A percentile compares a stretch with the other conserved stretches of the same genome.
phyloP scores from a whole-genome alignment of 805 yeast species.

The Zygosaccharomyces rouxii region DNA sequence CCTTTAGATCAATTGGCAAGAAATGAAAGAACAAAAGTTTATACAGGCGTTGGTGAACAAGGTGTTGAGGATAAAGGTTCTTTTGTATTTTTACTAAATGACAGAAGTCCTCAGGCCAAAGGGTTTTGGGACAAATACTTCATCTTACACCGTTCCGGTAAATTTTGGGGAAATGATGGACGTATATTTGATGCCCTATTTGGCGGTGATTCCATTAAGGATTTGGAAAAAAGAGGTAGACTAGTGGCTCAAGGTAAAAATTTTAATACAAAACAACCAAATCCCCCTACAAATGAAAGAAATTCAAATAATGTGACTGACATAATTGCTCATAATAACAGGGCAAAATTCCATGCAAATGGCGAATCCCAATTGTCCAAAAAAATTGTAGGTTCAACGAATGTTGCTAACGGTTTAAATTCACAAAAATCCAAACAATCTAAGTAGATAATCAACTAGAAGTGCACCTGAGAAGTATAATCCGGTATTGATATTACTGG shows the following conservation, averaged over 20 bases:
- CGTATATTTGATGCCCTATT: constrained; percentile 30
- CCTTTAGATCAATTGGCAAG: constrained; percentile 19
- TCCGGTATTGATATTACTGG: constrained; percentile 73
- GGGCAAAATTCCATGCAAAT: constrained; percentile 20
- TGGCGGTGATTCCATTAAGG: constrained; percentile 23
- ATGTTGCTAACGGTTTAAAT: not conserved
- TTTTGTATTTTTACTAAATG: constrained; percentile 25
- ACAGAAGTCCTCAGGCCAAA: constrained; percentile 12
- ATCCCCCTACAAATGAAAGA: not conserved
- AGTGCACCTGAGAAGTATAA: constrained; percentile 63
- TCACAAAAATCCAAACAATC: constrained; percentile 31
- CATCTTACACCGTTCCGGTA: constrained; percentile 31
- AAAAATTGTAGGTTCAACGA: constrained; percentile 8
- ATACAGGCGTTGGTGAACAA: constrained; percentile 31
- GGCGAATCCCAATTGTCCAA: constrained; percentile 6
- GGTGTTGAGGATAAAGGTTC: constrained; percentile 33
- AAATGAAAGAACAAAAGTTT: constrained; percentile 19
- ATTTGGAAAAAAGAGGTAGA: constrained; percentile 12
- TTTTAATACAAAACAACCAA: not conserved
- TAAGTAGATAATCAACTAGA: constrained; percentile 57
- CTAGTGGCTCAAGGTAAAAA: not conserved
- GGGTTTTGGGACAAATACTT: constrained; percentile 22
- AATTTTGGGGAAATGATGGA: constrained; percentile 29
- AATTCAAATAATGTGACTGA: not conserved
- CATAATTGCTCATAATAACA: constrained; percentile 18